These are phyloP conservation scores for Piromyces finnis DNA, from an alignment of 192 early-diverging fungal species.

Conservation along the genomic window DNA sequence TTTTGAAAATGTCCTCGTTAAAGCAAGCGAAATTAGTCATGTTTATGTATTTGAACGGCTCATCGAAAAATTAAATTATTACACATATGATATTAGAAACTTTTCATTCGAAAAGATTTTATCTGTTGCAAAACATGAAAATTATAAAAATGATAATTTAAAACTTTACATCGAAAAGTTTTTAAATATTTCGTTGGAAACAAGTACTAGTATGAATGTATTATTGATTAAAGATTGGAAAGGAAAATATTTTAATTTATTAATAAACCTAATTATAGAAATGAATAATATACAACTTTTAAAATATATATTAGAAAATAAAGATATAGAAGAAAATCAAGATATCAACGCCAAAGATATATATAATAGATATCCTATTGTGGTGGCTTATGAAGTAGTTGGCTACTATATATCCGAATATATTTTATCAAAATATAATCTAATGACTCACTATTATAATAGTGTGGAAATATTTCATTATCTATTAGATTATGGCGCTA, in stretches of 20 bases:
- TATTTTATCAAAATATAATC: not conserved
- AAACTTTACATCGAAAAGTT: not conserved
- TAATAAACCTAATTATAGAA: not conserved
- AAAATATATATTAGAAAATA: not conserved
- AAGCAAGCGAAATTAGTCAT: not conserved
- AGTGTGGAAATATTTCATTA: not conserved
- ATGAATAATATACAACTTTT: not conserved
- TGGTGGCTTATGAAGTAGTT: not conserved
- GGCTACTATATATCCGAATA: not conserved
- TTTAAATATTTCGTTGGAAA: not conserved
- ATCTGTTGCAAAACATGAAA: not conserved
- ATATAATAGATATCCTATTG: not conserved
- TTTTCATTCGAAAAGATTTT: not conserved
- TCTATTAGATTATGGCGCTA: not conserved
- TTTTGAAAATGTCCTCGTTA: not conserved
- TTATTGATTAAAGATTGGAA: not conserved
- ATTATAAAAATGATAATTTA: not conserved
- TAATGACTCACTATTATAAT: not conserved
- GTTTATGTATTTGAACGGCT: not conserved
- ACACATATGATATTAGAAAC: not conserved
- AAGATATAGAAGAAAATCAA: not conserved
- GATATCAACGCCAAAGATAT: not conserved
- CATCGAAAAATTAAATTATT: not conserved
- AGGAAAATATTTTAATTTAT: not conserved
- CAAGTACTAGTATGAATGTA: not conserved